phyloP scores from a whole-genome alignment of 805 yeast genomes.

The Ogataea allantospora region DNA sequence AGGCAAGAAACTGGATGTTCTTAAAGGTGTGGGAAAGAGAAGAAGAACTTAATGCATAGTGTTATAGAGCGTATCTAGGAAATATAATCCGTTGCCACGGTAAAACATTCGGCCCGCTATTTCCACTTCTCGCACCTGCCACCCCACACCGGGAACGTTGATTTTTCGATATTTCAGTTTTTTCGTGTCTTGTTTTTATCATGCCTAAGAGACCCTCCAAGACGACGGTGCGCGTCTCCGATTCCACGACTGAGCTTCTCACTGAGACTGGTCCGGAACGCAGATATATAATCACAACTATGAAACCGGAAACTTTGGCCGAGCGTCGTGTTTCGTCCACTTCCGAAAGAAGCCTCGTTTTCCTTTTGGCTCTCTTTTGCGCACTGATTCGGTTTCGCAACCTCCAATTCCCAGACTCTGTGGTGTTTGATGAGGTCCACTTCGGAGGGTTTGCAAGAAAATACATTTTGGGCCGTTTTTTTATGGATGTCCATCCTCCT shows the following conservation, averaged over 20 bases:
- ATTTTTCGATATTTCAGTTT: background rate
- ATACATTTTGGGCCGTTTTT: slow-evolving; percentile 68
- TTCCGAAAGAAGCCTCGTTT: slow-evolving; percentile 42
- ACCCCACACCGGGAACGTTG: slow-evolving; percentile 2
- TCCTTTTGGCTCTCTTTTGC: slow-evolving; percentile 45
- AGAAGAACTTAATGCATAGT: background rate
- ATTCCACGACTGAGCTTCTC: slow-evolving; percentile 42
- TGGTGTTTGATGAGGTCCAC: slow-evolving; percentile 97
- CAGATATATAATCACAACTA: slow-evolving; percentile 52
- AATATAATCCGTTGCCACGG: background rate
- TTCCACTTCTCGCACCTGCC: background rate
- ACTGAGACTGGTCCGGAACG: slow-evolving; percentile 52
- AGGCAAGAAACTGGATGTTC: slow-evolving; percentile 49
- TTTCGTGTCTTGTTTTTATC: slow-evolving; percentile 12
- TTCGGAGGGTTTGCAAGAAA: slow-evolving; percentile 96
- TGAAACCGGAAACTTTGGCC: slow-evolving; percentile 39
- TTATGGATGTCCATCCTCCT: slow-evolving; percentile 90
- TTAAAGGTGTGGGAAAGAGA: slow-evolving; percentile 41
- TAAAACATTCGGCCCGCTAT: background rate
- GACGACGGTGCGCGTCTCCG: slow-evolving; percentile 4
- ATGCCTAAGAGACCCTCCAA: slow-evolving; percentile 8
- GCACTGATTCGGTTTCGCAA: slow-evolving; percentile 56
- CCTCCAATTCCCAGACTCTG: slow-evolving; percentile 71
- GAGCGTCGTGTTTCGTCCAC: slow-evolving; percentile 40
- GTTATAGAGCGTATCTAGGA: background rate